Conservation (phyloP, 108 stramenopile genomes). For the Nitzschia putrida region DNA sequence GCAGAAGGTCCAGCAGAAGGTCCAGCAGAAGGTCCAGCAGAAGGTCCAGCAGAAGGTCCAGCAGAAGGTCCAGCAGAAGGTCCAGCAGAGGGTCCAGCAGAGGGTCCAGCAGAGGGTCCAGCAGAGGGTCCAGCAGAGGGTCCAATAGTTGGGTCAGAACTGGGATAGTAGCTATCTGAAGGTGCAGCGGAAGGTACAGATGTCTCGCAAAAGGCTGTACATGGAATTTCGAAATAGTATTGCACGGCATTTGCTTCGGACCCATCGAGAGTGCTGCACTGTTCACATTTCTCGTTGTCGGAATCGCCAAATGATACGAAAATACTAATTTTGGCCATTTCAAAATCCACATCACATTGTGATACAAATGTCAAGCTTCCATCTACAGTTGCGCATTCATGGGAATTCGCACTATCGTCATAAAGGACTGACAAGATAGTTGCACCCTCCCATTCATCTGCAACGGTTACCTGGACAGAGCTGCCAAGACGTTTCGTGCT, state of each 20-base stretch:
- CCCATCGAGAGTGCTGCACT: neutral
- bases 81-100: too few relatives aligned
- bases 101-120: too few relatives aligned
- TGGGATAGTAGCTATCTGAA: neutral
- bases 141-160: neutral
- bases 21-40: neutral
- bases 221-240: slow-evolving; percentile 1
- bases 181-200: neutral
- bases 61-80: too few relatives aligned
- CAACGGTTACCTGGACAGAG: neutral
- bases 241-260: neutral
- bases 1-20: neutral
- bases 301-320: neutral
- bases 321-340: neutral
- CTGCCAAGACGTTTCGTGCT: neutral
- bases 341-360: neutral
- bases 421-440: neutral
- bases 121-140: too few relatives aligned
- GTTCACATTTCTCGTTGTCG: neutral
- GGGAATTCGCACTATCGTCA: neutral
- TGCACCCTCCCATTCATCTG: neutral
- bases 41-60: neutral
- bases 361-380: neutral
- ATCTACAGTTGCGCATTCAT: neutral
- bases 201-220: neutral